phyloP scores from a whole-genome alignment of 108 stramenopile genomes.

The Craspedostauros australis region DNA sequence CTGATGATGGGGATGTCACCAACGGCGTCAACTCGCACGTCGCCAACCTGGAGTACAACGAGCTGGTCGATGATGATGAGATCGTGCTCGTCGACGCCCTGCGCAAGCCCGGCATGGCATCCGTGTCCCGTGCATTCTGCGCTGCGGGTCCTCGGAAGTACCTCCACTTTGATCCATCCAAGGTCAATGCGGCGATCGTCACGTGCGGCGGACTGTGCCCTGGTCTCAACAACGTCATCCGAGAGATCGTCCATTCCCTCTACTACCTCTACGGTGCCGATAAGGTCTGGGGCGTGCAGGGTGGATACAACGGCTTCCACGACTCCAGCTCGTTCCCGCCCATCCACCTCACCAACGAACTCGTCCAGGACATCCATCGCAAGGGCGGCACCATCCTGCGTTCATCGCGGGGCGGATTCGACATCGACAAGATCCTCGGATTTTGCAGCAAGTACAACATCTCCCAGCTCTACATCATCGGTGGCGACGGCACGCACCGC shows the following conservation, averaged over 20 bases:
- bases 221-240: conserved; percentile 82
- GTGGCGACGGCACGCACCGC: conserved; percentile 88
- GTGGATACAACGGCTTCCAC: conserved; percentile 73
- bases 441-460: conserved; percentile 37
- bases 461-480: conserved; percentile 68
- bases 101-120: conserved; percentile 33
- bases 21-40: not conserved
- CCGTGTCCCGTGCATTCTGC: conserved; percentile 46
- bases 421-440: conserved; percentile 49
- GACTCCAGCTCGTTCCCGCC: conserved; percentile 14
- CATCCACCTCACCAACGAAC: conserved; percentile 14
- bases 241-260: conserved; percentile 57
- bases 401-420: conserved; percentile 74
- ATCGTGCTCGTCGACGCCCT: conserved; percentile 66
- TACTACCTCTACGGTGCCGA: conserved; percentile 47
- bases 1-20: not conserved
- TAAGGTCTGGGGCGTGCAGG: conserved; percentile 53
- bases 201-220: conserved; percentile 49
- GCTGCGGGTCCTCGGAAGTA: conserved; percentile 69
- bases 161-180: conserved; percentile 82
- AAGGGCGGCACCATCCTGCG: conserved; percentile 74
- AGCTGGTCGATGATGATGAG: conserved; percentile 44
- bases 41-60: conserved; percentile 36
- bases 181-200: conserved; percentile 87
- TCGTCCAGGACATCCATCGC: conserved; percentile 66